Percentiles rank a stretch among this genome's conserved stretches.
Evolutionary conservation across 495 filamentous ascomycete species (phyloP).

Genomic region (Xylaria castorea): DNA sequence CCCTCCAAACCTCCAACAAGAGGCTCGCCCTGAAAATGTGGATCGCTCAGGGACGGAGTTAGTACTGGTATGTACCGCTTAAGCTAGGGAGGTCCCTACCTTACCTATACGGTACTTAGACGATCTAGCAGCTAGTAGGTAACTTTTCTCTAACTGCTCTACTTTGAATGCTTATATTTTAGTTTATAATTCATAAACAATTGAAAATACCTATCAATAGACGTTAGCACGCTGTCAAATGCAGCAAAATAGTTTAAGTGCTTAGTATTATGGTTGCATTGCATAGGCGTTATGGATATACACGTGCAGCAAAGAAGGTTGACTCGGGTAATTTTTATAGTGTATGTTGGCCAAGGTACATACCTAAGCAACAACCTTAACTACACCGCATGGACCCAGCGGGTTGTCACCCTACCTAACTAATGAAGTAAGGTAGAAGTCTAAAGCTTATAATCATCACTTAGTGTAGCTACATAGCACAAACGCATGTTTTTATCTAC

Average conservation of each 20-base stretch:
- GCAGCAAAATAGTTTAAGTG: neutral
- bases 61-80: neutral
- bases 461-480: neutral
- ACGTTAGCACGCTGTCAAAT: too few species aligned
- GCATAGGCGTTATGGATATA: neutral
- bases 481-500: neutral
- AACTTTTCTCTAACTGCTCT: neutral
- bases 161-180: neutral
- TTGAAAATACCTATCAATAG: too few species aligned
- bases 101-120: too few species aligned
- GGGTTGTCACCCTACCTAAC: neutral
- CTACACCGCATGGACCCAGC: neutral
- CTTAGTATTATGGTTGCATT: constrained; percentile 13
- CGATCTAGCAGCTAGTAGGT: too few species aligned
- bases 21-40: constrained; percentile 15
- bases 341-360: neutral
- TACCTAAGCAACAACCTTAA: neutral
- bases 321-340: neutral
- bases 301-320: neutral
- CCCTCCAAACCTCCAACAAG: constrained; percentile 11
- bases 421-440: neutral
- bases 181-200: too few species aligned
- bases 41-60: neutral
- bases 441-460: neutral
- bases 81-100: neutral